phyloP scores from a whole-genome alignment of 2,329 filamentous ascomycete genomes.

The Phialemoniopsis sp. region DNA sequence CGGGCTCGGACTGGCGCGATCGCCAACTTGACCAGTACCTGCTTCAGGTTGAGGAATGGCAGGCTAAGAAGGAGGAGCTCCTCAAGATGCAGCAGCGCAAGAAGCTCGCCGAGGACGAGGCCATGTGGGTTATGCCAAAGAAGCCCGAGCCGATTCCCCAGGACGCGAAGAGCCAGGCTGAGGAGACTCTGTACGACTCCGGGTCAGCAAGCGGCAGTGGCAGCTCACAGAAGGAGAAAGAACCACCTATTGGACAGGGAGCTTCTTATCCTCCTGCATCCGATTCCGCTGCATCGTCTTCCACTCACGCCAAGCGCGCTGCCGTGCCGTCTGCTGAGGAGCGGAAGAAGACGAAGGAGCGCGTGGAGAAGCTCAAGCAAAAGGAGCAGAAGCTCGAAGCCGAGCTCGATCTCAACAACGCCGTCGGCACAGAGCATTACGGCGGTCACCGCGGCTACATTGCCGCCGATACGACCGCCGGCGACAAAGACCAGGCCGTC shows the following conservation, averaged over 20 bases:
- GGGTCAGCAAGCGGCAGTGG: background rate
- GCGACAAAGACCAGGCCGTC: slow-evolving; percentile 8
- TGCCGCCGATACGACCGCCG: background rate
- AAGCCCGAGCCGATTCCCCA: slow-evolving; percentile 12
- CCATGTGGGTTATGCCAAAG: slow-evolving; percentile 2
- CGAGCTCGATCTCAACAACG: slow-evolving; percentile 16
- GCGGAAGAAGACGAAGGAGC: slow-evolving; percentile 3
- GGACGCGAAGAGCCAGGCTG: slow-evolving; percentile 4
- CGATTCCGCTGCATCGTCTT: background rate
- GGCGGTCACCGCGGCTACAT: background rate
- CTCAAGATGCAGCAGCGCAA: slow-evolving; percentile 14
- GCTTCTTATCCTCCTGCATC: background rate
- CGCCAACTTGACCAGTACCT: slow-evolving; percentile 37
- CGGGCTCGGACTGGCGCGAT: slow-evolving; percentile 35
- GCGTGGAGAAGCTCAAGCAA: slow-evolving; percentile 9
- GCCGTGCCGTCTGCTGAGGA: background rate
- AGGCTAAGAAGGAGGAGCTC: slow-evolving; percentile 23
- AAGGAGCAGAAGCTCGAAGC: slow-evolving; percentile 16
- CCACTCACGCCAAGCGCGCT: background rate
- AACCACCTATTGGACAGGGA: too few relatives aligned
- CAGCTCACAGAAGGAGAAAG: too few relatives aligned
- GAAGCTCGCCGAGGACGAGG: slow-evolving; percentile 11
- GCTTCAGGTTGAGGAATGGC: slow-evolving; percentile 29
- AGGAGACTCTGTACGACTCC: slow-evolving; percentile 3
- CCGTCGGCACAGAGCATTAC: background rate